phyloP scores from a whole-genome alignment of 345 rosid genomes.

The Eutrema japonicum region DNA sequence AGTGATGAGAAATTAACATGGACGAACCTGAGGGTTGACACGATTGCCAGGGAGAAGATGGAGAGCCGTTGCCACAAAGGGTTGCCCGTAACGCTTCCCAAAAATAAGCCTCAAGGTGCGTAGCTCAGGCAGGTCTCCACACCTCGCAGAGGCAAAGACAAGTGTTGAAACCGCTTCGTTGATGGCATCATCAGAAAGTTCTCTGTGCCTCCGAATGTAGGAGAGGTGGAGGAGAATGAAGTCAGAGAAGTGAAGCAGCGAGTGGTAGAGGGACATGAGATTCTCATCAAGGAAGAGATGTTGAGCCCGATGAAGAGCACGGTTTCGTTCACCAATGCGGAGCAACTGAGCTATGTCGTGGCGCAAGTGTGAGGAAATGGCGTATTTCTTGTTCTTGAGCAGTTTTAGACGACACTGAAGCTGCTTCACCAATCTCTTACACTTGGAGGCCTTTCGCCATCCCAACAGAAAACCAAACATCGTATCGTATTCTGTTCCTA shows the following conservation, averaged over 20 bases:
- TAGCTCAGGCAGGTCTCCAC: conserved; percentile 89
- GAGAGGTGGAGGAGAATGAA: conserved; percentile 55
- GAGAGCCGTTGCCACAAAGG: conserved; percentile 54
- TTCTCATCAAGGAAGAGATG: conserved; percentile 63
- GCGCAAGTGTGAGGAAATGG: conserved; percentile 60
- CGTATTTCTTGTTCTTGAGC: conserved; percentile 62
- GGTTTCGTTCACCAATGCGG: conserved; percentile 54
- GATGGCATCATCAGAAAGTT: conserved; percentile 67
- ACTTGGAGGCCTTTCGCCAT: conserved; percentile 82
- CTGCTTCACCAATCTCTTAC: conserved; percentile 61
- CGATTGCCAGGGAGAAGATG: conserved; percentile 64
- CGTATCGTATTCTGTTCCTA: background rate
- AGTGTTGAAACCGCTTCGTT: conserved; percentile 86
- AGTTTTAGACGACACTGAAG: conserved; percentile 63
- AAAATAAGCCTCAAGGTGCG: conserved; percentile 62
- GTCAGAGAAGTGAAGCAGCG: conserved; percentile 67
- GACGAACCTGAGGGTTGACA: conserved; percentile 65
- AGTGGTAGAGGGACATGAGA: conserved; percentile 53
- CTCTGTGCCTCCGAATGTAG: conserved; percentile 72
- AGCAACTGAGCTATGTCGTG: conserved; percentile 70
- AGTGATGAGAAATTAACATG: background rate
- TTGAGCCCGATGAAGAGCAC: conserved; percentile 63
- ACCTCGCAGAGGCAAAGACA: conserved; percentile 81
- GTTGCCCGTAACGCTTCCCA: conserved; percentile 66
- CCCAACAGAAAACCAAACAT: conserved; percentile 77